A percentile compares a stretch with the other conserved stretches of the same genome.
These are phyloP conservation scores for Russula vinacea DNA, from an alignment of 768 basidiomycete species.

Conservation along the genomic window DNA sequence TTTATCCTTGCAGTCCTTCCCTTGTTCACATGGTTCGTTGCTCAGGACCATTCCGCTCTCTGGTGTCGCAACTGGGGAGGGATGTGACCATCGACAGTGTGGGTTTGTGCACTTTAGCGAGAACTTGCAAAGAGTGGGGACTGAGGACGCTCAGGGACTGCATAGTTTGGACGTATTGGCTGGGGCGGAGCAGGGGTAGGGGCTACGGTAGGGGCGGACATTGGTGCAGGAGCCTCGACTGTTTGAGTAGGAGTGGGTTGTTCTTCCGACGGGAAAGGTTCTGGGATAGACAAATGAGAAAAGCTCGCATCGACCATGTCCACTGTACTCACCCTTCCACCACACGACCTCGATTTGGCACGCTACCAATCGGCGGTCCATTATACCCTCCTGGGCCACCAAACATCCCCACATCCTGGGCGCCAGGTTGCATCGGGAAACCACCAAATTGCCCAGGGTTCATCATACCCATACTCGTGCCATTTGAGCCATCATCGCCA, in stretches of 20 bases:
- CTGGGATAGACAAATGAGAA: slow-evolving; percentile 25
- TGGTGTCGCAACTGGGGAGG: slow-evolving; percentile 92
- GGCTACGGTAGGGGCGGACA: slow-evolving; percentile 30
- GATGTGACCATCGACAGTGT: slow-evolving; percentile 88
- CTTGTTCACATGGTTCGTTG: slow-evolving; percentile 88
- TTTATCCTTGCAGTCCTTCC: slow-evolving; percentile 85
- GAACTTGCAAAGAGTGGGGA: slow-evolving; percentile 95
- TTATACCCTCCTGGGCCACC: slow-evolving; percentile 33
- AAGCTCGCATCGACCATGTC: slow-evolving; percentile 30
- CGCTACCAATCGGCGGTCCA: slow-evolving; percentile 44
- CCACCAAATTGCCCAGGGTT: slow-evolving; percentile 62
- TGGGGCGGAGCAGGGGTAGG: slow-evolving; percentile 32
- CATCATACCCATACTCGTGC: slow-evolving; percentile 77
- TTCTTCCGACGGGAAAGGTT: slow-evolving; percentile 21
- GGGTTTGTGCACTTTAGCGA: slow-evolving; percentile 87
- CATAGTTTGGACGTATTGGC: slow-evolving; percentile 47
- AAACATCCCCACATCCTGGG: slow-evolving; percentile 49
- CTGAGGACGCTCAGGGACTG: slow-evolving; percentile 72
- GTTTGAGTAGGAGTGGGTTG: slow-evolving; percentile 28
- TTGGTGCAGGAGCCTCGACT: slow-evolving; percentile 23
- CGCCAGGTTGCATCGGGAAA: slow-evolving; percentile 55
- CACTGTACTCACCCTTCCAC: slow-evolving; percentile 34
- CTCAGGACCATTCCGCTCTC: slow-evolving; percentile 94
- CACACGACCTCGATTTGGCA: slow-evolving; percentile 41
- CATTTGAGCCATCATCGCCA: slow-evolving; percentile 94